Evolutionary conservation across 1,284 basidiomycete genomes (phyloP).

Genomic region (Gymnopus androsaceus): DNA sequence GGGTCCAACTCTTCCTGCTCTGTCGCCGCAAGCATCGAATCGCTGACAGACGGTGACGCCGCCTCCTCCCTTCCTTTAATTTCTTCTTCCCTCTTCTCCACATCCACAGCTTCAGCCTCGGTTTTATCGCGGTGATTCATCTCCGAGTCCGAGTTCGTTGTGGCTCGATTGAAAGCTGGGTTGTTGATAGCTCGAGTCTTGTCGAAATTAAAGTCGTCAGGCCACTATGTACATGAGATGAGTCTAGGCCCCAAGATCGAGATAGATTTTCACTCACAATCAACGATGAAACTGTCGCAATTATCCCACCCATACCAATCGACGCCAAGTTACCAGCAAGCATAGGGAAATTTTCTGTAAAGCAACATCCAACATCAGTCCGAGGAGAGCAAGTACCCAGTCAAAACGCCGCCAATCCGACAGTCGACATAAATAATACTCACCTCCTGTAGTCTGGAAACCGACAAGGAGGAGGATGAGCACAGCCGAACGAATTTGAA

Average conservation of each 20-base stretch:
- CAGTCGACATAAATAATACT: slow-evolving; percentile 12
- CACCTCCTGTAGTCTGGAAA: slow-evolving; percentile 53
- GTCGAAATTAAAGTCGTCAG: slow-evolving; percentile 80
- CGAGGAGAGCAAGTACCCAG: neutral
- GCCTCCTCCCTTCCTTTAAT: slow-evolving; percentile 28
- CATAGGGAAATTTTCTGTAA: slow-evolving; percentile 41
- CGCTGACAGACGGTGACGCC: slow-evolving; percentile 27
- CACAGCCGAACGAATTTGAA: neutral
- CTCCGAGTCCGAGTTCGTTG: neutral
- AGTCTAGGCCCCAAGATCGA: neutral
- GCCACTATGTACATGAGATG: slow-evolving; percentile 50
- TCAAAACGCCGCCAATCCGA: slow-evolving; percentile 4
- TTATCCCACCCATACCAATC: slow-evolving; percentile 79
- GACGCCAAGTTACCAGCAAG: slow-evolving; percentile 87
- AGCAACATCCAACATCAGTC: neutral
- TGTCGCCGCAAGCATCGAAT: slow-evolving; percentile 33
- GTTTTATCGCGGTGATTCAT: neutral
- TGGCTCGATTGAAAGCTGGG: slow-evolving; percentile 15
- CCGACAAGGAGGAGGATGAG: neutral
- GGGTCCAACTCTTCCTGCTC: slow-evolving; percentile 64
- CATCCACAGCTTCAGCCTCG: slow-evolving; percentile 21
- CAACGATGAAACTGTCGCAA: slow-evolving; percentile 66
- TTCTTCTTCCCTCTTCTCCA: slow-evolving; percentile 42
- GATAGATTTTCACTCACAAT: slow-evolving; percentile 43
- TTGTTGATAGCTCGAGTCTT: slow-evolving; percentile 76